Conservation (phyloP, 2,329 filamentous ascomycete species). For the Pyricularia pennisetigena region DNA sequence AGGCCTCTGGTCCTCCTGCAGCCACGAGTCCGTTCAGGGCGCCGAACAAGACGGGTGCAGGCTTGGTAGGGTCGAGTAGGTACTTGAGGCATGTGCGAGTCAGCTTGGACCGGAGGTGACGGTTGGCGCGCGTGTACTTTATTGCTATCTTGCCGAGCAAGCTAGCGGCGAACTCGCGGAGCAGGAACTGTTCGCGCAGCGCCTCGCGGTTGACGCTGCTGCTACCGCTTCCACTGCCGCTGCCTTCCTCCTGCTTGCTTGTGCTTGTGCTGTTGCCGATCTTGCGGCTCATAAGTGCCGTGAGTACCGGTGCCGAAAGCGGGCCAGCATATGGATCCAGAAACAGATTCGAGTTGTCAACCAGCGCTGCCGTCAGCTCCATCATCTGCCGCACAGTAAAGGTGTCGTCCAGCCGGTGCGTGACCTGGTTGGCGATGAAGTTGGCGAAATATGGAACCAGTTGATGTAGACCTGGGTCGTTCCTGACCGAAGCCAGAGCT, state of each 20-base stretch:
- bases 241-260: neutral
- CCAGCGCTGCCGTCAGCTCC: conserved; percentile 75
- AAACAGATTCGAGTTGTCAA: conserved; percentile 76
- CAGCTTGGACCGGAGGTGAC: conserved; percentile 76
- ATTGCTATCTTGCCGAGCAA: conserved; percentile 69
- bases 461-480: conserved; percentile 90
- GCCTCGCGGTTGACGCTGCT: conserved; percentile 39
- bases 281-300: conserved; percentile 78
- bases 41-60: conserved; percentile 79
- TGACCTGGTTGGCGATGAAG: conserved; percentile 92
- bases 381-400: conserved; percentile 89
- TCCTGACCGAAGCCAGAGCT: conserved; percentile 73
- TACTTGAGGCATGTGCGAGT: conserved; percentile 89
- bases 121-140: conserved; percentile 73
- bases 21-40: conserved; percentile 71
- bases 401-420: conserved; percentile 81
- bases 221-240: conserved; percentile 16
- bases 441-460: conserved; percentile 94
- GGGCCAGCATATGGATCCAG: conserved; percentile 50
- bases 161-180: conserved; percentile 77
- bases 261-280: conserved; percentile 43
- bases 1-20: conserved; percentile 58
- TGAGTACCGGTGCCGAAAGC: conserved; percentile 79
- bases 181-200: conserved; percentile 57
- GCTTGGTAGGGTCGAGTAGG: conserved; percentile 78